Evolutionary conservation across 2,329 filamentous ascomycete genomes (phyloP), one percentile per base, ranked within the genome.

Genomic region (Fusarium sp.): DNA sequence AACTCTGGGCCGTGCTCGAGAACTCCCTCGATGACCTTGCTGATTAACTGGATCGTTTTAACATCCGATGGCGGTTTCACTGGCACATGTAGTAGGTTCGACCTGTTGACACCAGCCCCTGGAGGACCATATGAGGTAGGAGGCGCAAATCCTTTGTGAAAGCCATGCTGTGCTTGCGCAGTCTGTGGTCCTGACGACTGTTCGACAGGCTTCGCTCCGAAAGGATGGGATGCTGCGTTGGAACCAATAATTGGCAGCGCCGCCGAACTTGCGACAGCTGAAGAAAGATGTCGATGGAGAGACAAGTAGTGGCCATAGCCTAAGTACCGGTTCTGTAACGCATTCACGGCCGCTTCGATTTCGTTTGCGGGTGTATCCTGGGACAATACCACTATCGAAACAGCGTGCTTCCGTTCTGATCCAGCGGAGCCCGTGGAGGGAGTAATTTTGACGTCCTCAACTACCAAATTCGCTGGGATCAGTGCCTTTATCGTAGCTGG

Each of bases 1-100:
- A 97, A 97, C 75, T 96, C 93, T 0, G 93, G 89, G 0, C 94
- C 94, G 72, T 96, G 89, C 24, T 90, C 88, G 11, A 98, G 83
- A 1, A 98, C 84, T 4, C 87, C 87, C 76, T 98, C 95, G 34
- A 97, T 86, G 0, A 94, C 92, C 77, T 92, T 94, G 81, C 98
- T 95, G 65, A 98, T 97, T 46, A 97, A 86, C 61, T 90, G 90
- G 1, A 98, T 83, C 66, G 92, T 91, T 70, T 90, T 91, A 52
- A 97, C 87, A 73, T 98, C 92, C 8, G 87, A 86, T 3, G 95
- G 95, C 9, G 91, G 86, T 66, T 89, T 88, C 14, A 97, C 91
- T 3, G 91, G 89, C 29, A 94, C 91, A 71, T 93, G 88, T 9
- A 88, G 83, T 20, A 91, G 80, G 6, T 79, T 83, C 42, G 81